phyloP scores from a whole-genome alignment of 768 basidiomycete genomes.

The Russula griseocarnosa region DNA sequence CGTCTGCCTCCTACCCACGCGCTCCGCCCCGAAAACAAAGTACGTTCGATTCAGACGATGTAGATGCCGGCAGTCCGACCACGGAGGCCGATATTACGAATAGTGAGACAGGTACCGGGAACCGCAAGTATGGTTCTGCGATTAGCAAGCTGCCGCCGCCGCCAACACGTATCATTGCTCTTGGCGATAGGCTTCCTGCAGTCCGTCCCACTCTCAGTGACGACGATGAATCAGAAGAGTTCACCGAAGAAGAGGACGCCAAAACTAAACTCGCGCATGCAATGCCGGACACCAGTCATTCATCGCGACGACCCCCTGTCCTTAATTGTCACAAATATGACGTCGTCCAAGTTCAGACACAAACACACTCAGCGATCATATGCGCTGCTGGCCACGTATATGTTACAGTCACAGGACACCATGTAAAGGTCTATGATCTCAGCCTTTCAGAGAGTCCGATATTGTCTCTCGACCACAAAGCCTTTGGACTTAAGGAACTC shows the following conservation, averaged over 20 bases:
- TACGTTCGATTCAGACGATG: constrained; percentile 3
- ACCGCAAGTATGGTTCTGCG: constrained; percentile 7
- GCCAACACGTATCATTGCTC: constrained; percentile 66
- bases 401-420: constrained; percentile 54
- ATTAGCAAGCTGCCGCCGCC: constrained; percentile 55
- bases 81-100: not conserved
- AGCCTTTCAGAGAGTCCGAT: constrained; percentile 44
- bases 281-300: constrained; percentile 64
- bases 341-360: constrained; percentile 51
- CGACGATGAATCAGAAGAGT: constrained; percentile 41
- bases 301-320: constrained; percentile 53
- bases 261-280: constrained; percentile 43
- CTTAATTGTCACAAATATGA: constrained; percentile 36
- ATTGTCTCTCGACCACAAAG: constrained; percentile 56
- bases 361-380: constrained; percentile 51
- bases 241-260: constrained; percentile 47
- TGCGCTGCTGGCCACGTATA: constrained; percentile 55
- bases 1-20: not conserved
- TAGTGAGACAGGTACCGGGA: not conserved
- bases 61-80: not conserved
- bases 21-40: not conserved
- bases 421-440: constrained; percentile 62
- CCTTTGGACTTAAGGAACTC: constrained; percentile 58
- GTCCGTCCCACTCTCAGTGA: constrained; percentile 47
- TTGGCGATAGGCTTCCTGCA: constrained; percentile 67